Conservation (phyloP, 768 basidiomycete species). For the Pleurotus platypus region DNA sequence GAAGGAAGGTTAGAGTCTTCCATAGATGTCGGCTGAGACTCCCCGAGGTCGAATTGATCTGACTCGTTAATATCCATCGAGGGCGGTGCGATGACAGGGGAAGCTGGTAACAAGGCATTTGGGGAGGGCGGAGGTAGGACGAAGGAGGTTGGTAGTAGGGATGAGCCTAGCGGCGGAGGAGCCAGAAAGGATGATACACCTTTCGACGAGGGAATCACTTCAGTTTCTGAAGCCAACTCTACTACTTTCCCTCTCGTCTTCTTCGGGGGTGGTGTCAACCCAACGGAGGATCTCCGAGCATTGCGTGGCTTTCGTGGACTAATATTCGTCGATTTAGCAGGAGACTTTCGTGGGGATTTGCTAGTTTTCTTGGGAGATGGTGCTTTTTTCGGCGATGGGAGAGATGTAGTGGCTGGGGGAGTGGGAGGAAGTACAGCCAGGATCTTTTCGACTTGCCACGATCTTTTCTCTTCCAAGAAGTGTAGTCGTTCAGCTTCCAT, state of each 20-base stretch:
- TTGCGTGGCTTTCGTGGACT: constrained; percentile 45
- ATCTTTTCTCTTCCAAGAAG: constrained; percentile 66
- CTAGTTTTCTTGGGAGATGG: constrained; percentile 23
- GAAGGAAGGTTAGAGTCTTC: not conserved
- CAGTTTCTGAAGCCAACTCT: constrained; percentile 36
- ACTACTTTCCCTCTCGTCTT: constrained; percentile 12
- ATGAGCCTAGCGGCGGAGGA: constrained; percentile 35
- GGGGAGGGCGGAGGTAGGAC: constrained; percentile 66
- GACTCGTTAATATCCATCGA: not conserved
- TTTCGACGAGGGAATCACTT: constrained; percentile 30
- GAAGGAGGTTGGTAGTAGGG: constrained; percentile 66
- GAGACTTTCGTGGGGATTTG: constrained; percentile 41
- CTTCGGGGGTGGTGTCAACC: constrained; percentile 21
- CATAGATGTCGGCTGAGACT: not conserved
- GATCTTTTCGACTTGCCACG: constrained; percentile 68
- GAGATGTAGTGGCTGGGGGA: constrained; percentile 24
- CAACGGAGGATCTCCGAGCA: constrained; percentile 41
- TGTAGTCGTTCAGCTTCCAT: constrained; percentile 64
- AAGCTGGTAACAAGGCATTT: constrained; percentile 26
- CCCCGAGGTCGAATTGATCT: too few species aligned
- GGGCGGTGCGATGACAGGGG: constrained; percentile 58
- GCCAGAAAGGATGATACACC: constrained; percentile 21
- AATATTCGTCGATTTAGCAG: constrained; percentile 41
- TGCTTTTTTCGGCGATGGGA: constrained; percentile 19
- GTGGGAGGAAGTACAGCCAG: constrained; percentile 53